Evolutionary conservation across 768 basidiomycete genomes (phyloP).

Genomic region (Psilocybe subaeruginosa): DNA sequence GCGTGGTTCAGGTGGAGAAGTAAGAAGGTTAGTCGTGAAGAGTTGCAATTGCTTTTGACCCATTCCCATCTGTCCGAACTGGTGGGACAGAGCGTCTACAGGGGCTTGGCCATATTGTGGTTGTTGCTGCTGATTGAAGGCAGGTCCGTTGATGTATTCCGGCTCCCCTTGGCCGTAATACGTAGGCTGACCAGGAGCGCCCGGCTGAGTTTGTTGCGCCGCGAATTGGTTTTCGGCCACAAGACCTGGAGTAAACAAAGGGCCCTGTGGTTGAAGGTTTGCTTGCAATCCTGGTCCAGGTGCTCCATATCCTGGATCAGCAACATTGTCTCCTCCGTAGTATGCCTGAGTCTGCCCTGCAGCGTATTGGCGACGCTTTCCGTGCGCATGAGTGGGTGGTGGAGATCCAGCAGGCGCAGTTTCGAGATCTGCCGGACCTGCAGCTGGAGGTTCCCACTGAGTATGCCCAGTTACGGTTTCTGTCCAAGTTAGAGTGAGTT

Average conservation of each 20-base stretch:
- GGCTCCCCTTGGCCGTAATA: conserved; percentile 50
- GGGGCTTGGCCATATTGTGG: conserved; percentile 49
- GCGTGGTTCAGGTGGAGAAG: conserved; percentile 88
- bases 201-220: conserved; percentile 56
- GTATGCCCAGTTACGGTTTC: conserved; percentile 83
- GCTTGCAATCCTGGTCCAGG: conserved; percentile 38
- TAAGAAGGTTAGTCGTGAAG: conserved; percentile 90
- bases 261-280: conserved; percentile 41
- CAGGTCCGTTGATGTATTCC: conserved; percentile 48
- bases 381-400: conserved; percentile 51
- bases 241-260: conserved; percentile 88
- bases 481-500: conserved; percentile 36
- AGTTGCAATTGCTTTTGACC: conserved; percentile 76
- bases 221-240: conserved; percentile 70
- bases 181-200: conserved; percentile 31
- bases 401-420: conserved; percentile 43
- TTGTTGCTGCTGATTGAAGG: conserved; percentile 38
- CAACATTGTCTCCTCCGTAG: conserved; percentile 55
- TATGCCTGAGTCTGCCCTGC: conserved; percentile 92
- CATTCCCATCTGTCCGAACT: conserved; percentile 90
- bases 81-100: conserved; percentile 72
- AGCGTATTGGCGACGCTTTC: conserved; percentile 91
- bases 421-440: conserved; percentile 30
- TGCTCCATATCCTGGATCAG: conserved; percentile 46
- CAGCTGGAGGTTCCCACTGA: conserved; percentile 86